phyloP scores from a whole-genome alignment of 768 basidiomycete genomes.

The Chiua virens region DNA sequence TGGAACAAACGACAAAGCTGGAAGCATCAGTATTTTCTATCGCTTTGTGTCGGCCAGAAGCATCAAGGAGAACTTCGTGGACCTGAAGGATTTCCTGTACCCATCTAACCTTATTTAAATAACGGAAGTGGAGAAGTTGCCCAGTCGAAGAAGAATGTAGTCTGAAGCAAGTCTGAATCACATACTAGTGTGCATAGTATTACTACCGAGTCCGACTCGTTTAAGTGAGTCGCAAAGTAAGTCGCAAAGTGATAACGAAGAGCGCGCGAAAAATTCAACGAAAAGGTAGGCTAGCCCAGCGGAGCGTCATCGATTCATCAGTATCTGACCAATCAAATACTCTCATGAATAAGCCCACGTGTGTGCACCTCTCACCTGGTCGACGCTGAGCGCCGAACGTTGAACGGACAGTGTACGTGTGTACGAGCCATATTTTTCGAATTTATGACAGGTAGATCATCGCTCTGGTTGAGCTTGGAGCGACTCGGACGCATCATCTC shows the following conservation, averaged over 20 bases:
- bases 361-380: no score
- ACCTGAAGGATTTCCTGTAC: slow-evolving; percentile 76
- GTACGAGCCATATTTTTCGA: background rate
- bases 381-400: no score
- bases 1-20: slow-evolving; percentile 98
- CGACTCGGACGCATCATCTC: background rate
- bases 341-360: no score
- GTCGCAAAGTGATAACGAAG: no score
- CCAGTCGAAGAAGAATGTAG: background rate
- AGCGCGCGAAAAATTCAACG: no score
- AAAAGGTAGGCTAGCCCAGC: no score
- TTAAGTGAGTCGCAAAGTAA: no score
- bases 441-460: background rate
- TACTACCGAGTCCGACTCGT: no score
- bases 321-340: no score
- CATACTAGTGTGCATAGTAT: no score
- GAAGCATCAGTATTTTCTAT: slow-evolving; percentile 73
- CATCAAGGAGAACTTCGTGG: slow-evolving; percentile 97
- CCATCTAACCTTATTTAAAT: slow-evolving; percentile 78
- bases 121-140: background rate
- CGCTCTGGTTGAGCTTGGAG: no score
- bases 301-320: no score
- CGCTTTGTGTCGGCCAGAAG: slow-evolving; percentile 86
- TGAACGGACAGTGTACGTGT: background rate
- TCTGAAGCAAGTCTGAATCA: background rate